Conservation (phyloP, 345 rosid species). For the Mallotus nudiflorus region DNA sequence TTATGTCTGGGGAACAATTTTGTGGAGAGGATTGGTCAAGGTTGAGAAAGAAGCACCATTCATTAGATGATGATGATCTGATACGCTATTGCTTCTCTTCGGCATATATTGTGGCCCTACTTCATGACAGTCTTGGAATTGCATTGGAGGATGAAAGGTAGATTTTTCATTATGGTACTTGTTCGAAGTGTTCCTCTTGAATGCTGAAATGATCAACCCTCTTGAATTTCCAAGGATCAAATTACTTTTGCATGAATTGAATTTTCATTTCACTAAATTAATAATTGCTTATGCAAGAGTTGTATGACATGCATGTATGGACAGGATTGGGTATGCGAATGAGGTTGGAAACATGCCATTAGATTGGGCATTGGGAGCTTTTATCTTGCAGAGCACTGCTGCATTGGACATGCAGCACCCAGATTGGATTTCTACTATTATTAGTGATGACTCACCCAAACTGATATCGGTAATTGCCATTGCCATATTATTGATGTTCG, state of each 20-base stretch:
- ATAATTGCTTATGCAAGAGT: neutral
- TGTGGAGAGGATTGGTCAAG: slow-evolving; percentile 86
- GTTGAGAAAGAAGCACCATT: slow-evolving; percentile 54
- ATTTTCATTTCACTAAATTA: neutral
- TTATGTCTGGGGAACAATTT: slow-evolving; percentile 59
- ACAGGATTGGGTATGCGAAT: slow-evolving; percentile 65
- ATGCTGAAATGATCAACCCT: too few relatives aligned
- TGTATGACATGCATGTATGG: neutral
- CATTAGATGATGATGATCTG: slow-evolving; percentile 60
- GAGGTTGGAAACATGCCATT: slow-evolving; percentile 73
- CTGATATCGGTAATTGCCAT: slow-evolving; percentile 45
- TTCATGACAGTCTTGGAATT: slow-evolving; percentile 84
- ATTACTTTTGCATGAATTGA: neutral
- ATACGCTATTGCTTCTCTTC: slow-evolving; percentile 84
- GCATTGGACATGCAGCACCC: slow-evolving; percentile 28
- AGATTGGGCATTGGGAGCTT: slow-evolving; percentile 95
- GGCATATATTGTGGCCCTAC: slow-evolving; percentile 82
- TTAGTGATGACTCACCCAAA: slow-evolving; percentile 50
- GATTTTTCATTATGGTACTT: neutral
- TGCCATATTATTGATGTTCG: slow-evolving; percentile 43
- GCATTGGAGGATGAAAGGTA: slow-evolving; percentile 65
- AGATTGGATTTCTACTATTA: slow-evolving; percentile 47
- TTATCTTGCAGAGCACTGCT: slow-evolving; percentile 61
- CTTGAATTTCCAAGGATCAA: neutral
- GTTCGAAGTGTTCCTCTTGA: neutral